Base-by-base conservation (phyloP, 164 flowering plant genomes). In the Sedum album region DNA sequence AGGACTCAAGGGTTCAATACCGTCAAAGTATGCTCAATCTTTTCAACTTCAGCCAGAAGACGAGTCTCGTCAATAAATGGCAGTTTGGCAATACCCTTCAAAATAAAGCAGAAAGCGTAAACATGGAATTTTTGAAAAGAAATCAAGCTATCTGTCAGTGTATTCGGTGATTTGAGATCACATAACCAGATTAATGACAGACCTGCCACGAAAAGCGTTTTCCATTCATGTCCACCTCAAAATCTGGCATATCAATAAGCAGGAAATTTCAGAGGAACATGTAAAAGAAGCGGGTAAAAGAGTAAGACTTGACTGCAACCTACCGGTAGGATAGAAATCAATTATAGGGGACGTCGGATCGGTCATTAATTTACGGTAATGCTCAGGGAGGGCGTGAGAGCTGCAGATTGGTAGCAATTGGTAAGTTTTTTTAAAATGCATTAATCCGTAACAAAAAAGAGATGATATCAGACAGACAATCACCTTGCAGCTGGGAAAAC, bases 401-500 rank as follows among this genome's bases (percentile, higher is more conserved):
- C 99, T 95, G 90, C 75, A 80, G 70, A 73, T 20, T 20, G 44
- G 46, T 39, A 28, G 53, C 26, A 72, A 64, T 66, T 38, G 28
- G 26, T 7, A 67, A 66, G 18, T 65, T 6, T 1, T 39, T 33
- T 1, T 25, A 65, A 48, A 48, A 30, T 57, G 51, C 6, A 6
- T 30, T 4, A 48, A 17, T 23, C 49, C 33, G 63, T 65, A 20
- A 42, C 49, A 23, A n/a, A 75, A 28, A 20, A 21, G 18, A 65
- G 15, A 15, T 35, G 11, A 26, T 36, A 25, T 65, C 30, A 60
- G 26, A 70, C 28, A 49, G 25, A 44, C 21, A 15, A 35, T 18
- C 17, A 95, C 99, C 99, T 95, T 75, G 99, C 97, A 70, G 97
- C 99, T 39, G 99, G 99, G 70, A 95, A 95, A 42, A 95, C 99